A percentile compares a stretch with the other conserved stretches of the same genome.
These are phyloP conservation scores for Fonsecaea erecta DNA, from an alignment of 2,329 filamentous ascomycete genomes.

Conservation along the genomic window DNA sequence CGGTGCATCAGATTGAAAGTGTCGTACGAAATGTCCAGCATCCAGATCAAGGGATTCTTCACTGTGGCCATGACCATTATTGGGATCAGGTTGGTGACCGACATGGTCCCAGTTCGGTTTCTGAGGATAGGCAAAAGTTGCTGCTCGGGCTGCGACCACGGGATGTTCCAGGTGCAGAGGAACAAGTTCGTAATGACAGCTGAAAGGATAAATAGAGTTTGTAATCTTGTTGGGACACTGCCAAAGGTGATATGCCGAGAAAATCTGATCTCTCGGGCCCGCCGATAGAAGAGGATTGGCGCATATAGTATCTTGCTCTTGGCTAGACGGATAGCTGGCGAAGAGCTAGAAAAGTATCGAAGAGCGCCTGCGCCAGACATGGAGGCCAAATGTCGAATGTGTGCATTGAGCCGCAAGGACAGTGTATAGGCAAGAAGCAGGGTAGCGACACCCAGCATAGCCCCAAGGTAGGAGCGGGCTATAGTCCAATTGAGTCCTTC, in stretches of 20 bases:
- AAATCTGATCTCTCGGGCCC: conserved; percentile 53
- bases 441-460: conserved; percentile 67
- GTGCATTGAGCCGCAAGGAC: conserved; percentile 63
- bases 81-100: conserved; percentile 51
- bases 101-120: conserved; percentile 50
- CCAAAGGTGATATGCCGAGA: conserved; percentile 52
- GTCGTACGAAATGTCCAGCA: conserved; percentile 51
- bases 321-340: conserved; percentile 63
- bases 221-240: conserved; percentile 53
- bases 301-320: conserved; percentile 68
- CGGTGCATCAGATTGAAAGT: conserved; percentile 68
- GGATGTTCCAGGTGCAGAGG: conserved; percentile 56
- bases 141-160: conserved; percentile 44
- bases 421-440: conserved; percentile 71
- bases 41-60: conserved; percentile 50
- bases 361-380: conserved; percentile 70
- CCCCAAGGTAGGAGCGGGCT: conserved; percentile 64
- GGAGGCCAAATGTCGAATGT: conserved; percentile 74
- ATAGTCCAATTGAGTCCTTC: conserved; percentile 59
- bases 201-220: conserved; percentile 48
- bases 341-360: conserved; percentile 71
- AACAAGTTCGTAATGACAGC: conserved; percentile 52
- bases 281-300: conserved; percentile 50
- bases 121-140: conserved; percentile 47
- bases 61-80: conserved; percentile 49